Conservation (phyloP, 2,329 filamentous ascomycete genomes). For the Aspergillus ibericus region DNA sequence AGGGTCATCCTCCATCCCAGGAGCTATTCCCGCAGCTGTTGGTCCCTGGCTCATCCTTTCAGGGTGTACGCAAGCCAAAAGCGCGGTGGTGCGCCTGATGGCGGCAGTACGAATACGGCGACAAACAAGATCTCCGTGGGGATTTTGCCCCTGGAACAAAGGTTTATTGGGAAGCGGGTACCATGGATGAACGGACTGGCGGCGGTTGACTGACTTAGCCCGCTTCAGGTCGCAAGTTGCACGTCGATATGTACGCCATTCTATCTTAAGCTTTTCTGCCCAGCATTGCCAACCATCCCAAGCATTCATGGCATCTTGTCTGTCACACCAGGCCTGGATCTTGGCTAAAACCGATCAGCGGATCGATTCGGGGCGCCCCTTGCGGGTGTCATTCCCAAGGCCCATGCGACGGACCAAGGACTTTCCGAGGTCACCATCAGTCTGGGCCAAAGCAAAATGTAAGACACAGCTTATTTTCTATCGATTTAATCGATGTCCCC, state of each 20-base stretch:
- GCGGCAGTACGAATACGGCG: too few species aligned
- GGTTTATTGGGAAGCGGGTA: too few species aligned
- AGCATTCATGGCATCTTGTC: background rate
- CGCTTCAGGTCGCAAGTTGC: background rate
- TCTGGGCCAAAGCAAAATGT: too few species aligned
- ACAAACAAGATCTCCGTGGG: too few species aligned
- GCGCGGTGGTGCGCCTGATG: background rate
- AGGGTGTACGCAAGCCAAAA: too few species aligned
- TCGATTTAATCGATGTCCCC: too few species aligned
- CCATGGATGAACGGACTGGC: background rate
- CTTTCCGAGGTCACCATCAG: too few species aligned
- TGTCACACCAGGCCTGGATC: background rate
- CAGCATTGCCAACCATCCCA: conserved; percentile 2
- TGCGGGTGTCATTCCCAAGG: too few species aligned
- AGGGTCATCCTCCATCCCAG: background rate
- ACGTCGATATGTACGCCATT: background rate
- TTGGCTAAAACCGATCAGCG: background rate
- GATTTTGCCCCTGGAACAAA: background rate
- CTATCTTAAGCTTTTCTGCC: conserved; percentile 3
- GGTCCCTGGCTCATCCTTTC: background rate
- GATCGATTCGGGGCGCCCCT: background rate
- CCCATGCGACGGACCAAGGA: too few species aligned
- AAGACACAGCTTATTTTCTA: too few species aligned
- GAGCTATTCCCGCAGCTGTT: background rate
- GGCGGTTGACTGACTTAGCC: background rate